Percentiles rank a stretch among this genome's conserved stretches.
phyloP scores from a whole-genome alignment of 2,329 filamentous ascomycete genomes.

The Fusarium nisikadoi region DNA sequence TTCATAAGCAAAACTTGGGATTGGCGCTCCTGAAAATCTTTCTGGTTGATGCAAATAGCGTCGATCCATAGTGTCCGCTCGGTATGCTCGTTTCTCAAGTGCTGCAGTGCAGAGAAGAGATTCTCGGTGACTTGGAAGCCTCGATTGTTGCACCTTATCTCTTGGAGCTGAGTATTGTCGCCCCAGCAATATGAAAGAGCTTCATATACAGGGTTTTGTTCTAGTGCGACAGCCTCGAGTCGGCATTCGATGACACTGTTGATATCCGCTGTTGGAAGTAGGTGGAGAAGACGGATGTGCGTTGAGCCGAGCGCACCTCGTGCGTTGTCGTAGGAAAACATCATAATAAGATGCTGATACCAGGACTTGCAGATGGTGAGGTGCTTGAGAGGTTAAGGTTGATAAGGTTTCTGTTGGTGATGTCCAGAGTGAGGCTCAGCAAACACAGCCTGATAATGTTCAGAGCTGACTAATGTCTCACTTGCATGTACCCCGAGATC shows the following conservation, averaged over 20 bases:
- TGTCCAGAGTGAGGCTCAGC: not conserved
- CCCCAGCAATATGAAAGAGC: not conserved
- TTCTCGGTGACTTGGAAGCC: not conserved
- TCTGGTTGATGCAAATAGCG: not conserved
- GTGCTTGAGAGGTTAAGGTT: not conserved
- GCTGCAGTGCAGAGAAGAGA: not conserved
- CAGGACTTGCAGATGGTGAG: too few species aligned
- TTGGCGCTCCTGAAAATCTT: not conserved
- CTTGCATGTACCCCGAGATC: not conserved
- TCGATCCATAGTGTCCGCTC: not conserved
- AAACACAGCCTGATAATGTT: too few species aligned
- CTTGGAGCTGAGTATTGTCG: fast-evolving
- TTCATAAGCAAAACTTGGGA: too few species aligned
- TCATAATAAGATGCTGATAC: not conserved
- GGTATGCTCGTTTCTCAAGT: not conserved
- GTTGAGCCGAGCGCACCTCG: not conserved
- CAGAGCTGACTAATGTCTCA: not conserved
- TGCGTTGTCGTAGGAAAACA: not conserved
- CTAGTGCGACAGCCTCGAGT: not conserved
- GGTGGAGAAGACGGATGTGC: not conserved
- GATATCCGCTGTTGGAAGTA: not conserved
- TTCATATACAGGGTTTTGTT: not conserved
- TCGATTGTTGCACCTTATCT: not conserved
- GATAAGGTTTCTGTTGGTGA: fast-evolving
- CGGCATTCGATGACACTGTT: not conserved